Conservation (phyloP, 2,329 filamentous ascomycete genomes). For the Fusarium sp. region DNA sequence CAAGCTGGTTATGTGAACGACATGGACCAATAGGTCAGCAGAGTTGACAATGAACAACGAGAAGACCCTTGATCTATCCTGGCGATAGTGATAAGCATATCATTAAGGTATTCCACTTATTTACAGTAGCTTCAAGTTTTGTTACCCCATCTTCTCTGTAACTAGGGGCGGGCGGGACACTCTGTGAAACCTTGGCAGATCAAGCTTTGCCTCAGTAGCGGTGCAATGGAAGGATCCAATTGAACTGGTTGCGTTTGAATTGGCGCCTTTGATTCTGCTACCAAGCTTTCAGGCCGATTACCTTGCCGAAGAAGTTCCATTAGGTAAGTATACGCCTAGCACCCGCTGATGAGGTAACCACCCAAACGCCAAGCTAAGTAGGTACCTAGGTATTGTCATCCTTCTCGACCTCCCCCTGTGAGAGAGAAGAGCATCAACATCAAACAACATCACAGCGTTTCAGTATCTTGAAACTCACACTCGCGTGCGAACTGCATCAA, state of each 20-base stretch:
- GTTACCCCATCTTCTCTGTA: conserved; percentile 1
- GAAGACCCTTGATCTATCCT: neutral
- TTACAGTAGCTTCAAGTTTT: neutral
- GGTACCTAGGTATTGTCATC: neutral
- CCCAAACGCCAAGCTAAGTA: neutral
- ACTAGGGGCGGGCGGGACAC: neutral
- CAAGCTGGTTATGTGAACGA: neutral
- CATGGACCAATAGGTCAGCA: neutral
- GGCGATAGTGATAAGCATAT: conserved; percentile 16
- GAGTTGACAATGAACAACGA: neutral
- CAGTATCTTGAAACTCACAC: neutral
- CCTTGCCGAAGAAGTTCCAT: neutral
- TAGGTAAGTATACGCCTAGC: neutral
- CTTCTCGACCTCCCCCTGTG: neutral
- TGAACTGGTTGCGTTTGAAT: neutral
- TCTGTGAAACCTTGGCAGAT: conserved; percentile 6
- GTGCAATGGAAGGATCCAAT: neutral
- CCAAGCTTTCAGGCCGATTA: neutral
- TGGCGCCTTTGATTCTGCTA: neutral
- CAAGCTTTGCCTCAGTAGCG: neutral
- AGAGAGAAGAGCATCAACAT: neutral
- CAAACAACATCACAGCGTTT: neutral
- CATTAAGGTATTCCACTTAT: conserved; percentile 4
- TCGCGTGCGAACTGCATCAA: conserved; percentile 3
- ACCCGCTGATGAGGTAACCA: neutral